Percentiles rank a stretch among this genome's conserved stretches.
Conservation (phyloP, 768 basidiomycete genomes). For the Mycena amicta region DNA sequence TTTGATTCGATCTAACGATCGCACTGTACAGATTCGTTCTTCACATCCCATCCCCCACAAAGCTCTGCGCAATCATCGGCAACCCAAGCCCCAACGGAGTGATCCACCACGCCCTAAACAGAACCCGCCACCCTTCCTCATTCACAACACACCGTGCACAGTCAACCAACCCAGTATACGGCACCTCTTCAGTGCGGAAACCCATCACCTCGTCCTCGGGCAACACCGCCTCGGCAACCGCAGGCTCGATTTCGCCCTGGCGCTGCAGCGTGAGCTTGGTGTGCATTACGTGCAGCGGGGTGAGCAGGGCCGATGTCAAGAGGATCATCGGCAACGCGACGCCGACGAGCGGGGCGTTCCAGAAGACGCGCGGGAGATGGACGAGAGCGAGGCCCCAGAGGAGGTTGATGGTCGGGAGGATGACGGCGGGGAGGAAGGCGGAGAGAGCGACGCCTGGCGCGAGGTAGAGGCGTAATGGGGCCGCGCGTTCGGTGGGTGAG, state of each 20-base stretch:
- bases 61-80: not conserved
- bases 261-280: not conserved
- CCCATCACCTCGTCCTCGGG: not conserved
- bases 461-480: not conserved
- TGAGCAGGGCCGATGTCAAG: not conserved
- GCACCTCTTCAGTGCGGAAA: not conserved
- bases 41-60: no score
- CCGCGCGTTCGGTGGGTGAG: not conserved
- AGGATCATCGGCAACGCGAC: not conserved
- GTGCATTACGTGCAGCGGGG: not conserved
- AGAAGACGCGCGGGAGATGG: not conserved
- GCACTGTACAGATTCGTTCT: no score
- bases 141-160: not conserved
- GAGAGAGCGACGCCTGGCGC: not conserved
- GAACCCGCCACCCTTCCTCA: not conserved
- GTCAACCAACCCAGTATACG: not conserved
- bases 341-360: not conserved
- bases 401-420: not conserved
- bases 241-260: not conserved
- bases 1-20: no score
- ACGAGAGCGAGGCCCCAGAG: not conserved
- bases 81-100: not conserved
- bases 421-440: not conserved
- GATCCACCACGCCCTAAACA: not conserved
- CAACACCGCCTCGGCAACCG: not conserved